A percentile compares a stretch with the other conserved stretches of the same genome.
These are phyloP conservation scores for Plasmodium coatneyi DNA, from an alignment of 169 alveolate species.

Conservation along the genomic window DNA sequence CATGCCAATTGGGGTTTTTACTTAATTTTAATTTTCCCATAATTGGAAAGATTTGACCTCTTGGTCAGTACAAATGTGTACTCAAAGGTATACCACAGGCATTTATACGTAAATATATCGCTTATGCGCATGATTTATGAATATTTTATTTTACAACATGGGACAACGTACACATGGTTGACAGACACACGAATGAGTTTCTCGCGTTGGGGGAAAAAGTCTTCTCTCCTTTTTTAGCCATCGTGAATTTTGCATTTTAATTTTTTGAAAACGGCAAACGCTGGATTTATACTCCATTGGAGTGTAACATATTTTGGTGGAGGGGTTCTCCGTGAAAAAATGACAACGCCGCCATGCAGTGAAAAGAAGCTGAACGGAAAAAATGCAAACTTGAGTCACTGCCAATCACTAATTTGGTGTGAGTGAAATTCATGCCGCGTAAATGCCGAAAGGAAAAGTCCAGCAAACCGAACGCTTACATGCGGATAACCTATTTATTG, in stretches of 20 bases:
- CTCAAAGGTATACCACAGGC: not conserved
- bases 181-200: not conserved
- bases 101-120: not conserved
- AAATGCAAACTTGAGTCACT: not conserved
- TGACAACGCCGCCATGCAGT: not conserved
- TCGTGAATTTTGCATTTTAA: not conserved
- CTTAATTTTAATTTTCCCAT: not conserved
- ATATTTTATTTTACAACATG: not conserved
- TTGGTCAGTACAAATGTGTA: not conserved
- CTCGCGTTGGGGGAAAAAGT: not conserved
- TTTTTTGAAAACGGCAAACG: not conserved
- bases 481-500: not conserved
- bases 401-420: not conserved
- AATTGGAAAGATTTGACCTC: not conserved
- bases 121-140: not conserved
- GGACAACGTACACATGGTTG: not conserved
- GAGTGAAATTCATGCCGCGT: not conserved
- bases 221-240: not conserved
- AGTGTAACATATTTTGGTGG: not conserved
- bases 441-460: not conserved
- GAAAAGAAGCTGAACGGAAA: not conserved
- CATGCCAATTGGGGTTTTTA: not conserved
- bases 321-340: not conserved
- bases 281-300: not conserved
- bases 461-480: not conserved